Evolutionary conservation across 2,329 filamentous ascomycete genomes (phyloP).

Genomic region (Periconia sp.): DNA sequence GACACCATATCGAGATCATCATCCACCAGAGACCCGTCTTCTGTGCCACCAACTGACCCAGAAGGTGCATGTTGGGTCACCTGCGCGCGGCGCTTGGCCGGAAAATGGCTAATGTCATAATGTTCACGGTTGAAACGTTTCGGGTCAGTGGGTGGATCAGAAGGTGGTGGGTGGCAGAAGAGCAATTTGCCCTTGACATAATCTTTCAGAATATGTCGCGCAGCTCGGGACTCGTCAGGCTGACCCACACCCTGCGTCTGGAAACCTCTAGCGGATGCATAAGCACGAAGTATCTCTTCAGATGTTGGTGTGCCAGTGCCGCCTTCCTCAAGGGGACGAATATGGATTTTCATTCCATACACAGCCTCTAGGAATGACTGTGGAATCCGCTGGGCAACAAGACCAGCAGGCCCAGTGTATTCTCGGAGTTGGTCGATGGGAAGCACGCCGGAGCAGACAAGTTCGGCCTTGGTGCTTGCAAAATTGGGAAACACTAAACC

Average conservation of each 20-base stretch:
- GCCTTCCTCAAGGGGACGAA: constrained; percentile 82
- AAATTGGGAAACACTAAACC: constrained; percentile 99
- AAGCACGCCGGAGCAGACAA: constrained; percentile 91
- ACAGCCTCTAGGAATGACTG: constrained; percentile 86
- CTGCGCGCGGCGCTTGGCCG: constrained; percentile 73
- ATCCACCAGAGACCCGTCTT: constrained; percentile 47
- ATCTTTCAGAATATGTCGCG: constrained; percentile 88
- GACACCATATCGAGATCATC: constrained; percentile 54
- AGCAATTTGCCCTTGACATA: constrained; percentile 96
- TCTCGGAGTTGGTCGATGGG: constrained; percentile 97
- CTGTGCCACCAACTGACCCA: constrained; percentile 38
- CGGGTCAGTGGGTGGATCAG: constrained; percentile 64
- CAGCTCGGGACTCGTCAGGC: constrained; percentile 90
- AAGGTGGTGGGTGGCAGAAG: constrained; percentile 85
- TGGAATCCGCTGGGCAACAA: constrained; percentile 84
- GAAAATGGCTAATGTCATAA: constrained; percentile 80
- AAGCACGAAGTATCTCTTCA: constrained; percentile 80
- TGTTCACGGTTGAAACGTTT: constrained; percentile 84
- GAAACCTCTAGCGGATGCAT: constrained; percentile 87
- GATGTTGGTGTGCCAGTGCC: constrained; percentile 85
- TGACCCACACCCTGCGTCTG: constrained; percentile 85
- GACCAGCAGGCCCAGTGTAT: constrained; percentile 79
- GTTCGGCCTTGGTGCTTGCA: constrained; percentile 90
- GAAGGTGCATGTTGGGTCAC: constrained; percentile 53
- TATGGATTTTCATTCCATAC: constrained; percentile 88